These are phyloP conservation scores for Eutrema yunnanense DNA, from an alignment of 345 rosid genomes.

Conservation along the genomic window DNA sequence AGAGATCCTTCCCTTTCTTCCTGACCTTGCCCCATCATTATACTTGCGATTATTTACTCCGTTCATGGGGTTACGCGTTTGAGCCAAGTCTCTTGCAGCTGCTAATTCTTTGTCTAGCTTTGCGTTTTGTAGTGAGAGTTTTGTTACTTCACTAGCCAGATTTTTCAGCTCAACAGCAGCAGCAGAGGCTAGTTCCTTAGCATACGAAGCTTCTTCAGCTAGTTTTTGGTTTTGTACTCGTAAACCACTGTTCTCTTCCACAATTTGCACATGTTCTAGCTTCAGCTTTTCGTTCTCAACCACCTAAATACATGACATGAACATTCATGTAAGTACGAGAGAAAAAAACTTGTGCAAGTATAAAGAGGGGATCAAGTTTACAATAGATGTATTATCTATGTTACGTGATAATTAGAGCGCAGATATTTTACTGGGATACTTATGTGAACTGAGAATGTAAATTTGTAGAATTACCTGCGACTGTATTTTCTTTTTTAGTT, in stretches of 20 bases:
- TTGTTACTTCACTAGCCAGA: slow-evolving; percentile 91
- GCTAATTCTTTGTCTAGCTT: slow-evolving; percentile 75
- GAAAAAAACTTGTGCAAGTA: not conserved
- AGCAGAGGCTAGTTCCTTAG: slow-evolving; percentile 96
- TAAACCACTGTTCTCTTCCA: slow-evolving; percentile 88
- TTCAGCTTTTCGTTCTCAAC: slow-evolving; percentile 78
- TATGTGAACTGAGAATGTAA: slow-evolving; percentile 6
- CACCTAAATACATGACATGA: slow-evolving; percentile 45
- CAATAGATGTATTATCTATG: not conserved
- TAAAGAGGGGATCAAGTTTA: not conserved
- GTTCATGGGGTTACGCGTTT: slow-evolving; percentile 54
- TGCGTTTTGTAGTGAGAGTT: slow-evolving; percentile 68
- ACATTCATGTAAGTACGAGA: not conserved
- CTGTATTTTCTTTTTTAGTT: slow-evolving; percentile 70
- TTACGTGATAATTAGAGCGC: not conserved
- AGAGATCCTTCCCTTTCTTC: slow-evolving; percentile 65
- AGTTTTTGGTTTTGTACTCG: slow-evolving; percentile 82
- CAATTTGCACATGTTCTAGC: slow-evolving; percentile 71
- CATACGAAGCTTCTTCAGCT: slow-evolving; percentile 96
- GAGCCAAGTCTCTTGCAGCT: slow-evolving; percentile 64
- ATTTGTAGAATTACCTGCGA: slow-evolving; percentile 49
- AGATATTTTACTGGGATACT: not conserved
- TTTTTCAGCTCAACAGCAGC: slow-evolving; percentile 98
- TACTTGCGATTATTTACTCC: slow-evolving; percentile 68
- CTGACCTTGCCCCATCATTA: slow-evolving; percentile 51